Base-by-base conservation (phyloP, 805 yeast species). In the Wickerhamomyces rabaulensis region DNA sequence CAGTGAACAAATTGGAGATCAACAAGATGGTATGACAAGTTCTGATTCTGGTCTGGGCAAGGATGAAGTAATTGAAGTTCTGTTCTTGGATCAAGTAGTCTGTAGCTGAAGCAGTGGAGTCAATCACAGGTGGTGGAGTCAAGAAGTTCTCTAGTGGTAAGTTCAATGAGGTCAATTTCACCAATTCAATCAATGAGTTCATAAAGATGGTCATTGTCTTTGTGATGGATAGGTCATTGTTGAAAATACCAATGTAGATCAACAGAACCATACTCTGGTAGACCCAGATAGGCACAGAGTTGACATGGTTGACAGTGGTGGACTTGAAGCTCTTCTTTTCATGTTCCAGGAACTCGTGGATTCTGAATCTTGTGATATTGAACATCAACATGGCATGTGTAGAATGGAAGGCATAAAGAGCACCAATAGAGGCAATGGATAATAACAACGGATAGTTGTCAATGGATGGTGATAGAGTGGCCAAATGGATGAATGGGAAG, bases 361-460 rank as follows among this genome's bases (percentile, higher is more conserved):
- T 78, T 52, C 83, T 78, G 46, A 70, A 77, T 58, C 86, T 77
- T 16, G 87, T 75, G 48, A 86, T 74, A 58, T 83, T 83, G 62
- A 83, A 84, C 48, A 86, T 65, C 9, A 85, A 69, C 55, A 84
- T 73, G 0, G 96, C 87, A 59, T 87, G 87, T 33, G 82, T 68
- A 27, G 89, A 85, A 57, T 86, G 90, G 66, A 85, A 88, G 0
- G 88, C 80, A 58, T 87, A 88, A 20, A 91, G 71, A 0, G 97
- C 96, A 39, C 98, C 98, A 48, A 91, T 79, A 15, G 96, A 84
- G 1, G 94, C 85, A 78, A 90, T 85, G 3, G 95, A 80, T 45
- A 90, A 68, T 6, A 88, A 62, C 40, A 91, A 71, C 2, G 96
- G 91, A 44, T 76, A 70, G 69, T 59, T 80, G 63, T 61, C 81